phyloP scores from a whole-genome alignment of 140 eudicot species.

The Anethum foeniculum region DNA sequence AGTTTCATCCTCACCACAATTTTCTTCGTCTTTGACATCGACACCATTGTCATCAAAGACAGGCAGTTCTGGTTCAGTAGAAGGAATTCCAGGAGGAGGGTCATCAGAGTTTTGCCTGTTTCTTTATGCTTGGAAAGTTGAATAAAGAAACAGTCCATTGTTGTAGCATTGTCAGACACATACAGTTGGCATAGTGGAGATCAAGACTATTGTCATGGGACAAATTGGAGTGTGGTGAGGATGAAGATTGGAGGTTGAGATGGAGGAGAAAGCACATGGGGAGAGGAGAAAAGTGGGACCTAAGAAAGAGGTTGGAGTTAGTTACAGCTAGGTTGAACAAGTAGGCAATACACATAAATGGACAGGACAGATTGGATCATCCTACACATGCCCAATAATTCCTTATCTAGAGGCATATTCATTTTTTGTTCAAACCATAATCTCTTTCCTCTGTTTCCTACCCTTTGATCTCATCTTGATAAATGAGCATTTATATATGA shows the following conservation, averaged over 20 bases:
- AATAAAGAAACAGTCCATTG: slow-evolving; percentile 21
- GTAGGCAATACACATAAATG: slow-evolving; percentile 18
- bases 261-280: slow-evolving; percentile 19
- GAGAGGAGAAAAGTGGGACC: slow-evolving; percentile 17
- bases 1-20: slow-evolving; percentile 18
- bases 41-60: slow-evolving; percentile 27
- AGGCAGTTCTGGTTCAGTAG: slow-evolving; percentile 44
- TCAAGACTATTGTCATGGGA: slow-evolving; percentile 13
- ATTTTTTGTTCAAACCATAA: not conserved
- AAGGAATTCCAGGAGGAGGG: slow-evolving; percentile 36
- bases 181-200: slow-evolving; percentile 5
- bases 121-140: slow-evolving; percentile 95
- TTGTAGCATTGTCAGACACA: slow-evolving; percentile 13
- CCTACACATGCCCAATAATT: slow-evolving; percentile 25
- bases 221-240: slow-evolving; percentile 23
- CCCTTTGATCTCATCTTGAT: slow-evolving; percentile 39
- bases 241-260: slow-evolving; percentile 4
- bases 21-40: slow-evolving; percentile 15
- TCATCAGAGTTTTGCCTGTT: slow-evolving; percentile 73
- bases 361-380: slow-evolving; percentile 38
- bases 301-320: slow-evolving; percentile 14
- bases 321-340: slow-evolving; percentile 22
- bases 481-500: slow-evolving; percentile 19
- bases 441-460: slow-evolving; percentile 15
- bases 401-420: slow-evolving; percentile 25